Evolutionary conservation across 2,329 filamentous ascomycete genomes (phyloP).

Genomic region (Fusarium agapanthi): DNA sequence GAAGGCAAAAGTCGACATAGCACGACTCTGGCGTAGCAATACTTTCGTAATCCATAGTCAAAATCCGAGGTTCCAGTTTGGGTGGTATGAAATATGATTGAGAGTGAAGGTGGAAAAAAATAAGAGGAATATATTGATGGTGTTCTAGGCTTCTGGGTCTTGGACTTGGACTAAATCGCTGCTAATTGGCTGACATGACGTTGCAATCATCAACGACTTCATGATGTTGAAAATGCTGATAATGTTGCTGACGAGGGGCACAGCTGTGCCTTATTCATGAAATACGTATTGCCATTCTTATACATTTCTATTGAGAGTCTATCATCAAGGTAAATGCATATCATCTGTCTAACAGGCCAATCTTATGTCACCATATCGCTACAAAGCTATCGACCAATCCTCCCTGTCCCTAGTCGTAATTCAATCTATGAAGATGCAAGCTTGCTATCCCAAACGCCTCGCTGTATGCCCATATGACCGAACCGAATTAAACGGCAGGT

Average conservation of each 20-base stretch:
- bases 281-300: neutral
- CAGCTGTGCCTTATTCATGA: neutral
- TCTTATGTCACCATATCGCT: conserved; percentile 2
- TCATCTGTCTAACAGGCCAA: neutral
- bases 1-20: conserved; percentile 90
- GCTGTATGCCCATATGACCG: conserved; percentile 32
- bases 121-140: neutral
- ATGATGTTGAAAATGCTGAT: conserved; percentile 26
- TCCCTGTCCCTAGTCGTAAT: neutral
- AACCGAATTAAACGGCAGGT: conserved; percentile 23
- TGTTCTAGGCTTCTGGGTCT: conserved; percentile 1
- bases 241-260: neutral
- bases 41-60: conserved; percentile 55
- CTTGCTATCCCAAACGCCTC: conserved; percentile 37
- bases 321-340: conserved; percentile 10
- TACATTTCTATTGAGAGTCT: conserved; percentile 23
- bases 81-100: neutral
- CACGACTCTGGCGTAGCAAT: conserved; percentile 76
- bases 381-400: neutral
- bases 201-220: conserved; percentile 23
- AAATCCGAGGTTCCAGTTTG: neutral
- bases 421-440: conserved; percentile 17
- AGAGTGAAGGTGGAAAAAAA: neutral
- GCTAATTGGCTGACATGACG: conserved; percentile 32
- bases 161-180: neutral